phyloP scores from a whole-genome alignment of 352 stramenopile genomes.

The Globisporangium cylindrosporum region DNA sequence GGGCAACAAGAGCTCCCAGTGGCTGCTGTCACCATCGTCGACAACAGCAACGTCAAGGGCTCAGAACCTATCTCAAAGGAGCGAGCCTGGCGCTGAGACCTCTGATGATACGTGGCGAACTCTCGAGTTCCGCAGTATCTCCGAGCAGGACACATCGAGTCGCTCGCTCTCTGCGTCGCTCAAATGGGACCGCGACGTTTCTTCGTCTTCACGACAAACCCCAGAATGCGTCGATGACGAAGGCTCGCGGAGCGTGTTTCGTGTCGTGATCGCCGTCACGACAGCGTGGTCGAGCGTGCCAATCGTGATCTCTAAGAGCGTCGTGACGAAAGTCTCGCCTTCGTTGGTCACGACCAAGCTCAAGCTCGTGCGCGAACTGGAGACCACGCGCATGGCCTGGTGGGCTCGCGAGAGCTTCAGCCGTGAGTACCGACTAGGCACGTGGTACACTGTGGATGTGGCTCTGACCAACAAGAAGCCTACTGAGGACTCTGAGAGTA shows the following conservation, averaged over 20 bases:
- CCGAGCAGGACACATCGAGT: slow-evolving; percentile 33
- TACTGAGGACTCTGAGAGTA: not conserved
- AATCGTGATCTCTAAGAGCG: slow-evolving; percentile 63
- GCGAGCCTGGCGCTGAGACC: not conserved
- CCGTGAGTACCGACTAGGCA: slow-evolving; percentile 64
- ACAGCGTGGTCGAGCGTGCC: slow-evolving; percentile 47
- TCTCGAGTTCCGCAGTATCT: slow-evolving; percentile 33
- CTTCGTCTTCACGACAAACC: not conserved
- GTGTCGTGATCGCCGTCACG: slow-evolving; percentile 50
- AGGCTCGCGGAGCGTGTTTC: slow-evolving; percentile 56
- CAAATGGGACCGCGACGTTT: slow-evolving; percentile 45
- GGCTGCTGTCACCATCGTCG: slow-evolving; percentile 34
- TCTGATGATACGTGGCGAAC: slow-evolving; percentile 28
- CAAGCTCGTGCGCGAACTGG: slow-evolving; percentile 46
- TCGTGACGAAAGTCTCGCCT: slow-evolving; percentile 62
- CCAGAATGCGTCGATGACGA: slow-evolving; percentile 33
- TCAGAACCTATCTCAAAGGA: not conserved
- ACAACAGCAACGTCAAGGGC: not conserved
- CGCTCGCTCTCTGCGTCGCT: slow-evolving; percentile 51
- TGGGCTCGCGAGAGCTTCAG: slow-evolving; percentile 82
- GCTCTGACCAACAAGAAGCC: slow-evolving; percentile 5
- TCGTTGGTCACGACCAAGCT: slow-evolving; percentile 40
- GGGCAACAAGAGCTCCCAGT: slow-evolving; percentile 38
- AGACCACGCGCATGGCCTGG: slow-evolving; percentile 53
- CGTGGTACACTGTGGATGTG: slow-evolving; percentile 70